Evolutionary conservation across 179 eudicot genomes (phyloP).

Genomic region (Beta macrorhiza): DNA sequence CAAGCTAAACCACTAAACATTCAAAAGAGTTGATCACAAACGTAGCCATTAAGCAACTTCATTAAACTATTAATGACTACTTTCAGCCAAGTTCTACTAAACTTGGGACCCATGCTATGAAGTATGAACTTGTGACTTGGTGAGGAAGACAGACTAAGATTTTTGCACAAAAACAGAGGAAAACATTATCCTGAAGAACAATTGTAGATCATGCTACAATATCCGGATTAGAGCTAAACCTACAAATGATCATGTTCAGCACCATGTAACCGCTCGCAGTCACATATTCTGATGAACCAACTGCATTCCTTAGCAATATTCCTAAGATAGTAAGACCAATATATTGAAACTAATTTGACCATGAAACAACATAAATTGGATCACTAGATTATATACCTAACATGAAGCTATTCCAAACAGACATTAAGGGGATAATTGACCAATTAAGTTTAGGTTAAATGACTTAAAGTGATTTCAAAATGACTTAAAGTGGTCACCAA

Average conservation of each 20-base stretch:
- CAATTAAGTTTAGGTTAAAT: too few species aligned
- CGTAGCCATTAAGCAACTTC: not conserved
- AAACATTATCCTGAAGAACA: not conserved
- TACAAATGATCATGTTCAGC: not conserved
- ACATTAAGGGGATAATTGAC: not conserved
- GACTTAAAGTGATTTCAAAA: too few species aligned
- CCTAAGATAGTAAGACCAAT: not conserved
- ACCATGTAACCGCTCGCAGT: not conserved
- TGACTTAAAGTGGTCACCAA: too few species aligned
- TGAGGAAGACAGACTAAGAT: not conserved
- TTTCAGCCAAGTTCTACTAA: not conserved
- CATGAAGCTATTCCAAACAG: not conserved
- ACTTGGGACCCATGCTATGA: not conserved
- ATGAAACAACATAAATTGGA: slow-evolving; percentile 6
- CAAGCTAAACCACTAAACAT: not conserved
- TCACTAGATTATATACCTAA: not conserved
- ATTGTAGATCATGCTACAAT: not conserved
- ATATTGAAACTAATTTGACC: slow-evolving; percentile 10
- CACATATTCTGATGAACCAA: not conserved
- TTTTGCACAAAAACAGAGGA: not conserved
- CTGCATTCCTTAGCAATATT: not conserved
- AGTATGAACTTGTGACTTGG: not conserved
- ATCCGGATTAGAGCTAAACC: not conserved
- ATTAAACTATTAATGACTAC: not conserved
- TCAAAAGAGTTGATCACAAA: not conserved